Evolutionary conservation across 495 filamentous ascomycete genomes (phyloP), one percentile per base, ranked within the genome.

Genomic region (Daldinia childiae): DNA sequence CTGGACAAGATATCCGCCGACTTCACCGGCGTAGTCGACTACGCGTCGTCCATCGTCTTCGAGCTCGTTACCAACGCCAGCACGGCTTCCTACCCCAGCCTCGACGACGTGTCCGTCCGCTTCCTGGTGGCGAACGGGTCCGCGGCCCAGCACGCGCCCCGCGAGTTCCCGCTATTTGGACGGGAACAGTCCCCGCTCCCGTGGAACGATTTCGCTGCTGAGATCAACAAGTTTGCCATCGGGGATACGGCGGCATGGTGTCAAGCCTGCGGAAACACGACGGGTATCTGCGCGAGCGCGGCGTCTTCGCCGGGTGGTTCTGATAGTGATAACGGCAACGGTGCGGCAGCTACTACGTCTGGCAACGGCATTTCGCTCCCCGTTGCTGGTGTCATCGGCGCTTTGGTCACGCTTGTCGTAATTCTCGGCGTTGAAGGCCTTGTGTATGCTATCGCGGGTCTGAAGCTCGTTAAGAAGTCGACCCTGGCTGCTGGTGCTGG

Each of bases 51-150:
- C 30, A 86, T 95, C 77, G 80, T 86, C 4, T 90, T 94, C 66
- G 93, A 97, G 81, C 84, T 97, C 7, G 90, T 91, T 72, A 93
- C 91, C 68, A 78, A 86, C 79, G 74, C 82, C 67, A 66, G 78
- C 39, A 55, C 75, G 71, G 15, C 75, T 0, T 21, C 12, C 68
- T 76, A 90, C 84, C 90, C 91, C 0, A 73, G 74, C 34, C 69
- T 76, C 6, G 79, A 85, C 19, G 84, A 92, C 48, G 83, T 95
- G 39, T 87, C 83, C 66, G 90, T 97, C 30, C 88, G 93, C 41
- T 93, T 94, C 80, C 79, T 92, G 11, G 88, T 94, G 78, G 86
- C 88, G 72, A 96, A 96, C 76, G 91, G 91, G 48, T 91, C 91
- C 14, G 85, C 85, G n/a, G 78, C 83, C 19, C 79, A 77, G 29